Percentiles rank a stretch among this genome's conserved stretches.
Evolutionary conservation across 2,329 filamentous ascomycete species (phyloP).

Genomic region (Magnaporthales sp.): DNA sequence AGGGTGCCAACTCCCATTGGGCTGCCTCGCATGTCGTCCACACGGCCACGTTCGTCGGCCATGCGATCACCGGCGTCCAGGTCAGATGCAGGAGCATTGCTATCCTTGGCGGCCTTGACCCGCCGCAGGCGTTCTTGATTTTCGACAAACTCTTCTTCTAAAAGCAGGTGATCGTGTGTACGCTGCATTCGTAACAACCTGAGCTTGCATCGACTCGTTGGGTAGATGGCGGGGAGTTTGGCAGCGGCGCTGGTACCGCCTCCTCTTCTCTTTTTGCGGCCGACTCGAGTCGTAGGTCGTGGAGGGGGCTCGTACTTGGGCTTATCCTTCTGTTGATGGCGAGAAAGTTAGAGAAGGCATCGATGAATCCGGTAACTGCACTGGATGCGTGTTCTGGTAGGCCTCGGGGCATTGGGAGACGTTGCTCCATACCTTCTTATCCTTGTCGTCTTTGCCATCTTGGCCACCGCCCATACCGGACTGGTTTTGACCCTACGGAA

Average conservation of each 20-base stretch:
- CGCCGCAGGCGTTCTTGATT: conserved; percentile 96
- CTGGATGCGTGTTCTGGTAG: background rate
- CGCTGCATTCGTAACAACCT: conserved; percentile 96
- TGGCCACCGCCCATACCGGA: conserved; percentile 70
- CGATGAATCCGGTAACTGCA: background rate
- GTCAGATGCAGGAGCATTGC: conserved; percentile 52
- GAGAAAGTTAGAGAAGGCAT: background rate
- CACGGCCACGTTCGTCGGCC: conserved; percentile 87
- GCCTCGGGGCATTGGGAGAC: background rate
- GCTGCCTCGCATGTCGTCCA: conserved; percentile 97
- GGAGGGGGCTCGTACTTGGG: conserved; percentile 99
- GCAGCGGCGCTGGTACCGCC: conserved; percentile 89
- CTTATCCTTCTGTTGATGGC: conserved; percentile 79
- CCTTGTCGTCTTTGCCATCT: conserved; percentile 75
- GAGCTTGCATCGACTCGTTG: conserved; percentile 95
- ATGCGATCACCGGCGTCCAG: conserved; percentile 76
- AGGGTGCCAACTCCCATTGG: conserved; percentile 97
- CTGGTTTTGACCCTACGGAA: conserved; percentile 69
- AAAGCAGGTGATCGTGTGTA: conserved; percentile 91
- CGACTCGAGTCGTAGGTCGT: conserved; percentile 91
- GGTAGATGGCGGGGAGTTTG: conserved; percentile 89
- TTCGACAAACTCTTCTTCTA: conserved; percentile 98
- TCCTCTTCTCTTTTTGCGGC: conserved; percentile 96
- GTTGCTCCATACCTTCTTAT: conserved; percentile 68
- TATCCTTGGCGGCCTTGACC: conserved; percentile 73